Base-by-base conservation (phyloP, 2,329 filamentous ascomycete species). In the Scedosporium minutisporum region DNA sequence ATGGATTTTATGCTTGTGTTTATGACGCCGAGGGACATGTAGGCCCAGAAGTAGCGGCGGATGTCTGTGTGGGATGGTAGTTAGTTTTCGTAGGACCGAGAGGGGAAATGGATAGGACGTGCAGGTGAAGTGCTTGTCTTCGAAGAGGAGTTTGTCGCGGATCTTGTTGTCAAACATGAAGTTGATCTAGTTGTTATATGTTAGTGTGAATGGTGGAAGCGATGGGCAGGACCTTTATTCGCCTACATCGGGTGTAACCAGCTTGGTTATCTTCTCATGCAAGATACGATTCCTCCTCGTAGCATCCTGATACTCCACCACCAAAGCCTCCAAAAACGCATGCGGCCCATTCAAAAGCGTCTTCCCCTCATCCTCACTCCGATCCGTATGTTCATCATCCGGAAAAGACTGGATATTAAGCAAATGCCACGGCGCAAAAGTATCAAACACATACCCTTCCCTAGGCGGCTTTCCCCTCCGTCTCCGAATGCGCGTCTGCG, bases 1-100 rank as follows among this genome's bases (percentile, higher is more conserved):
- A 86, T 85, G 33, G 80, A 76, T 66, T 82, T 81, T 68, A 87
- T 84, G 65, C 78, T 79, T 58, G 83, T 81, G 66, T 84, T 86
- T 67, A 86, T 80, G 41, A 83, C 80, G 42, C 81, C 82, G 3
- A 86, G 77, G 3, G 83, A 83, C 70, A 86, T 84, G 67, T 81
- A 85, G 0, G 82, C 83, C 79, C 83, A 87, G 68, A 86, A 87
- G 67, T 87, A 86, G 16, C 83, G 78, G 0, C 82, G 76, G 16
- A 82, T 84, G 72, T 83, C 86, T 60, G 41, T 4, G 27, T 14
- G 55, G 16, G 55, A 25, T 55, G 51, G 12, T 14, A 29, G 51
- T n/a, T 38, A 38, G 33, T 7, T 38, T 38, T 38, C 12, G 16
- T 6, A 7, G 25, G 38, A 1, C 21, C 7, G 29, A n/a, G 16